Evolutionary conservation across 352 stramenopile genomes (phyloP).

Genomic region (Pythium rishiriense): DNA sequence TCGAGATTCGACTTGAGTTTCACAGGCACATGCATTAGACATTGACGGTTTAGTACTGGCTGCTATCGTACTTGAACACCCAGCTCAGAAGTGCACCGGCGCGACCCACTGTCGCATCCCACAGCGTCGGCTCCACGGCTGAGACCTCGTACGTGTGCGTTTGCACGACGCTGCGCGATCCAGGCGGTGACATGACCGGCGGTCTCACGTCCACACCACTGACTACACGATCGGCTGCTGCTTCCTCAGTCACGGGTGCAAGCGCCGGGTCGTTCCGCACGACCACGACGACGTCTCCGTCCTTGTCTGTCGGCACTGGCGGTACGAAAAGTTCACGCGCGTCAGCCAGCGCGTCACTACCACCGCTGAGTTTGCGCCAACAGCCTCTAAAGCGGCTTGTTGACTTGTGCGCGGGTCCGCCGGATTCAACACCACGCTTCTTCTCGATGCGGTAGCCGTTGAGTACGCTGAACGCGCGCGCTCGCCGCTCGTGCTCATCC

Average conservation of each 20-base stretch:
- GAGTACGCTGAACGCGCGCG: conserved; percentile 55
- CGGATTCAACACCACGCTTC: neutral
- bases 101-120: neutral
- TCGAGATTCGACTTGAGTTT: no score
- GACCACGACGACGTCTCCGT: conserved; percentile 10
- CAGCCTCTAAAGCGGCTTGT: conserved; percentile 8
- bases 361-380: neutral
- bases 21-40: no score
- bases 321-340: conserved; percentile 15
- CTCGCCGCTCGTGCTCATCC: conserved; percentile 52
- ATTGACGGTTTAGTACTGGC: conserved; percentile 25
- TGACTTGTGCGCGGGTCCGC: neutral
- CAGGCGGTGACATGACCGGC: no score
- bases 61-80: conserved; percentile 26
- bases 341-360: neutral
- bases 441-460: conserved; percentile 45
- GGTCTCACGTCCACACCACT: neutral
- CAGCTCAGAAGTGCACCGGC: conserved; percentile 10
- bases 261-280: conserved; percentile 4
- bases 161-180: neutral
- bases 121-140: conserved; percentile 10
- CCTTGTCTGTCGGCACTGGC: neutral
- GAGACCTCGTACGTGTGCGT: conserved; percentile 16
- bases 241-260: neutral
- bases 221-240: no score